These are phyloP conservation scores for Piedraia hortae DNA, from an alignment of 2,329 filamentous ascomycete genomes.

Conservation along the genomic window DNA sequence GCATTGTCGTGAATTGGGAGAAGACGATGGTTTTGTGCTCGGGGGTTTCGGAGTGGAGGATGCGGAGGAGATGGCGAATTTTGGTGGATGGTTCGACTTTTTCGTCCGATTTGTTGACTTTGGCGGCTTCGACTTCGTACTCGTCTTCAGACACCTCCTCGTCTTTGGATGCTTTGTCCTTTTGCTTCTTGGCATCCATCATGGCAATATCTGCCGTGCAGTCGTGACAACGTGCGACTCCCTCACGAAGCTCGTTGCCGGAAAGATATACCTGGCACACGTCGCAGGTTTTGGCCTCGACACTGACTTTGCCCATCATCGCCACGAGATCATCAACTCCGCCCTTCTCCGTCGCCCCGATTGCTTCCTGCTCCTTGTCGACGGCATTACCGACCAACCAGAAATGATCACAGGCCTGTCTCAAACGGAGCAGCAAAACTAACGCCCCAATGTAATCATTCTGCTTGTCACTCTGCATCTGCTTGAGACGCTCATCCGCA, in stretches of 20 bases:
- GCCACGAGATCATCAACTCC: constrained; percentile 66
- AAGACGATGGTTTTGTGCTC: constrained; percentile 96
- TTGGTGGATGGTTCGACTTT: constrained; percentile 72
- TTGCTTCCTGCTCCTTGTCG: constrained; percentile 60
- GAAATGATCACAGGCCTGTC: constrained; percentile 88
- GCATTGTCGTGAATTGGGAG: constrained; percentile 94
- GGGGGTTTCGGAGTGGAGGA: constrained; percentile 49
- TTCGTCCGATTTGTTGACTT: constrained; percentile 60
- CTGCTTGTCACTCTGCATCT: constrained; percentile 43
- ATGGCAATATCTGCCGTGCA: constrained; percentile 41
- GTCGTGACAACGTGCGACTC: constrained; percentile 36
- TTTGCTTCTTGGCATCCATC: constrained; percentile 19
- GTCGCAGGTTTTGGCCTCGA: constrained; percentile 52
- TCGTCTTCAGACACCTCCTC: constrained; percentile 58
- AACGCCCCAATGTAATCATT: constrained; percentile 83
- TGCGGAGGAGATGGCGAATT: constrained; percentile 57
- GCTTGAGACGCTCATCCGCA: constrained; percentile 61
- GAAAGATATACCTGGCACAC: constrained; percentile 49
- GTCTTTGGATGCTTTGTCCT: constrained; percentile 29
- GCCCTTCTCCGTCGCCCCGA: constrained; percentile 19
- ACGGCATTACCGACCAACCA: constrained; percentile 59
- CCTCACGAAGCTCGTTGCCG: constrained; percentile 24
- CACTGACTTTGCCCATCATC: constrained; percentile 59
- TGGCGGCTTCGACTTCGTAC: constrained; percentile 24
- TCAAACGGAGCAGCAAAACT: constrained; percentile 64